These are phyloP conservation scores for Phaffomyces thermotolerans DNA, from an alignment of 805 yeast genomes.

Conservation along the genomic window DNA sequence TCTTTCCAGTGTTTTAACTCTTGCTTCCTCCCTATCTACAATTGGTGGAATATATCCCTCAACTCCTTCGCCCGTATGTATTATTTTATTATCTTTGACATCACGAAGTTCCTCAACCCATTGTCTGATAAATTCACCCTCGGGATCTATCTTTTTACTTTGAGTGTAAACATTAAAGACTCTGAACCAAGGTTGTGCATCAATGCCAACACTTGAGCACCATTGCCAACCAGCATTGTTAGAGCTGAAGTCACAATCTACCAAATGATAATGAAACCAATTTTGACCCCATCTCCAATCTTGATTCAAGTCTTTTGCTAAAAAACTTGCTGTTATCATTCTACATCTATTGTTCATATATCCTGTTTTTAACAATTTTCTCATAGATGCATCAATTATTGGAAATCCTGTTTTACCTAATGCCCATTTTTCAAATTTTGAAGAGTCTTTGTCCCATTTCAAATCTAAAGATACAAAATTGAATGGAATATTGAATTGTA, in stretches of 20 bases:
- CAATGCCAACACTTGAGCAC: constrained; percentile 44
- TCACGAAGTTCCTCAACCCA: constrained; percentile 43
- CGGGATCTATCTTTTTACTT: constrained; percentile 40
- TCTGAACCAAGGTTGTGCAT: constrained; percentile 51
- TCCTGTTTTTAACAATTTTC: constrained; percentile 43
- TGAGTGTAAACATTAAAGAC: constrained; percentile 47
- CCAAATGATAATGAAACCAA: constrained; percentile 40
- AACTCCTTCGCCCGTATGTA: constrained; percentile 25
- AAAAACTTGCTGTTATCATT: constrained; percentile 46
- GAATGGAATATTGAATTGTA: constrained; percentile 43
- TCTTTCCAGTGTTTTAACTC: constrained; percentile 36
- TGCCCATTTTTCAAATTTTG: constrained; percentile 42
- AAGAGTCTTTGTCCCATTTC: constrained; percentile 36
- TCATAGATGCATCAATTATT: constrained; percentile 52
- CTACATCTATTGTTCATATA: constrained; percentile 48
- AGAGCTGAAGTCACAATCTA: constrained; percentile 48
- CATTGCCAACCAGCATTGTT: constrained; percentile 57
- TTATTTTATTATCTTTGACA: constrained; percentile 16
- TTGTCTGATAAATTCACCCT: constrained; percentile 37
- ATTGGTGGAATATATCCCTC: constrained; percentile 38
- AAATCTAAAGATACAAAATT: constrained; percentile 35
- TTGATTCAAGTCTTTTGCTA: constrained; percentile 40
- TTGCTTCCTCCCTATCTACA: constrained; percentile 33
- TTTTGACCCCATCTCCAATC: constrained; percentile 52
- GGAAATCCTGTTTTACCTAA: constrained; percentile 49